Base-by-base conservation (phyloP, 176 grass and related monocot species). In the Oryza coarctata region DNA sequence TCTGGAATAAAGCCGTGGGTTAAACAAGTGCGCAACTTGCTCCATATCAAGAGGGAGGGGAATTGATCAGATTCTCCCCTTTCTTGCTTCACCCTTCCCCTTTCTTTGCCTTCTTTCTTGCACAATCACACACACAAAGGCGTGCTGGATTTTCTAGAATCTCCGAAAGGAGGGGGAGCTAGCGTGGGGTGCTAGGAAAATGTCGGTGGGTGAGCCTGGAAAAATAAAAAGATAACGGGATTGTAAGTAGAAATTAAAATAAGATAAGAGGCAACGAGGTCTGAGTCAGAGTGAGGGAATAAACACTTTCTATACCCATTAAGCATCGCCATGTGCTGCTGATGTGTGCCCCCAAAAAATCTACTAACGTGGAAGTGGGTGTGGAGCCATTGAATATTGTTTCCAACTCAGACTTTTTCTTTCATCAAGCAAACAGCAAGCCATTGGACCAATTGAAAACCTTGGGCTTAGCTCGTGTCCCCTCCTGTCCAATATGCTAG, bases 91-190 rank as follows among this genome's bases (percentile, higher is more conserved):
- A 60, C 55, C 55, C 84, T 80, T 70, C 74, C 66, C 72, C 45
- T 65, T 33, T 65, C 44, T 87, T 68, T 78, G 70, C 84, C 64
- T 65, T 29, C 79, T 83, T 88, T 84, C 78, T 22, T 65, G 77
- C 82, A 68, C 82, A 63, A 50, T 83, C 80, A 60, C 83, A 52
- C 83, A 70, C 74, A 89, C 52, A 77, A 87, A 94, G 84, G 78
- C 57, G 44, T 63, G 47, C 75, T 67, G 66, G 43, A 71, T 71
- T 84, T 85, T 86, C 86, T 94, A 88, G 81, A 91, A 89, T 89
- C 65, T 64, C 50, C 57, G 31, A 82, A 89, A 88, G 36, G 64
- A 60, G 55, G 50, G 14, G 41, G 26, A 68, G 6, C 36, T 60
- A 63, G 85, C 82, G 62, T 85, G 81, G 34, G 72, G 58, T 73